phyloP scores from a whole-genome alignment of 345 rosid species.

The Gossypium bickii region DNA sequence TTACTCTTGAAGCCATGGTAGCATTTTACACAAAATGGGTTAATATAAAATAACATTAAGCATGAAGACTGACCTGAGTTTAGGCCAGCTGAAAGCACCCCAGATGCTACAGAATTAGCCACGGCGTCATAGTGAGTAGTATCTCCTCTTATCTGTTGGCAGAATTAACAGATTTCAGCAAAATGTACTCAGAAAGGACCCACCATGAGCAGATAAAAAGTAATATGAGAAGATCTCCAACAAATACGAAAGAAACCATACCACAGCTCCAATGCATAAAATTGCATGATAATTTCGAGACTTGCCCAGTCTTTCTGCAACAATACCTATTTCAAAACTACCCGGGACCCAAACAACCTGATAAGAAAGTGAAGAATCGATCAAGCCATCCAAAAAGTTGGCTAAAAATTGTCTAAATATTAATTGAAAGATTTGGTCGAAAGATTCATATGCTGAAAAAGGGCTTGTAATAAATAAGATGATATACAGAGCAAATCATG shows the following conservation, averaged over 20 bases:
- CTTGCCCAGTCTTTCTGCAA: conserved; percentile 72
- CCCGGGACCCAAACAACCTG: conserved; percentile 11
- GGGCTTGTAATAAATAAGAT: neutral
- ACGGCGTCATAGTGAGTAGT: conserved; percentile 96
- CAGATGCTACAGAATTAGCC: conserved; percentile 91
- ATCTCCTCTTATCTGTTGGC: conserved; percentile 82
- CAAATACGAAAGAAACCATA: conserved; percentile 31
- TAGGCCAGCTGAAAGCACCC: conserved; percentile 94
- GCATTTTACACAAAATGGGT: neutral
- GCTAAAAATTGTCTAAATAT: neutral
- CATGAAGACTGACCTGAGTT: conserved; percentile 60
- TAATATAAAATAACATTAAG: neutral
- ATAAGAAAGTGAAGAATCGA: neutral
- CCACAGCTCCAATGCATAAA: conserved; percentile 97
- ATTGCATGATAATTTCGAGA: conserved; percentile 68
- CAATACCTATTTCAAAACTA: conserved; percentile 26
- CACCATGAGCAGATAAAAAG: neutral
- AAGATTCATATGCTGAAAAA: neutral
- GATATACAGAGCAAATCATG: neutral
- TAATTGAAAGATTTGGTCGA: neutral
- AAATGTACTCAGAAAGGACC: neutral
- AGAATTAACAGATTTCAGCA: conserved; percentile 18
- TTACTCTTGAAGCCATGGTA: neutral
- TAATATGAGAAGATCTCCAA: neutral
- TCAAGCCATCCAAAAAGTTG: neutral